Evolutionary conservation across 192 early-diverging fungal genomes (phyloP).

Genomic region (Entrophospora sp.): DNA sequence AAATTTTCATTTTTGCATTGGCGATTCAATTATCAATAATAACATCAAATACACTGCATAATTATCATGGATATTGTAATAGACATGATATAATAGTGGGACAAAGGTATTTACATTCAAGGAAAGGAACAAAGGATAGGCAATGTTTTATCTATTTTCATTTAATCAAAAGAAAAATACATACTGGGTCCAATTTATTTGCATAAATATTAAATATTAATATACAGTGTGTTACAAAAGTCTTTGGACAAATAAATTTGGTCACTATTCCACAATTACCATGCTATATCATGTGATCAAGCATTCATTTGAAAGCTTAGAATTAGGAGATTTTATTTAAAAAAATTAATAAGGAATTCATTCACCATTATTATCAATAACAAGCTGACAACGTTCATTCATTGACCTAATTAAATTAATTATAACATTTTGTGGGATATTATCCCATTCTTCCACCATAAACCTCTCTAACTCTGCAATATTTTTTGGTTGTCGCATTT

Average conservation of each 20-base stretch:
- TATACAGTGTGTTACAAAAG: neutral
- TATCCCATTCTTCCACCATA: conserved; percentile 13
- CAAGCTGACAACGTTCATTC: neutral
- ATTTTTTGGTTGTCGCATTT: too few species aligned
- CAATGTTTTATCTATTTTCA: too few species aligned
- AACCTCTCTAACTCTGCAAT: neutral
- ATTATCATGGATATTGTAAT: too few species aligned
- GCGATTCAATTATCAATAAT: too few species aligned
- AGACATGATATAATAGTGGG: too few species aligned
- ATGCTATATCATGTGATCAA: neutral
- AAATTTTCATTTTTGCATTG: too few species aligned
- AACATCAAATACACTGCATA: too few species aligned
- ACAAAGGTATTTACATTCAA: too few species aligned
- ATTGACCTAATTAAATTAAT: conserved; percentile 4
- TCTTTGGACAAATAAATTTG: neutral
- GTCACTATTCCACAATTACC: neutral
- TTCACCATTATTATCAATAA: neutral
- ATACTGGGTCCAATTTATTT: too few species aligned
- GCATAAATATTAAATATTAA: neutral
- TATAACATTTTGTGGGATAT: conserved; percentile 6
- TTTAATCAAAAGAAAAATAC: too few species aligned
- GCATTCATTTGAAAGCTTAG: neutral
- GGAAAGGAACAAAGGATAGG: too few species aligned
- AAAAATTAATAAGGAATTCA: neutral
- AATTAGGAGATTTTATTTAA: neutral